Percentiles rank a stretch among this genome's conserved stretches.
Conservation (phyloP, 352 stramenopile species). For the Elongisporangium anandrum region DNA sequence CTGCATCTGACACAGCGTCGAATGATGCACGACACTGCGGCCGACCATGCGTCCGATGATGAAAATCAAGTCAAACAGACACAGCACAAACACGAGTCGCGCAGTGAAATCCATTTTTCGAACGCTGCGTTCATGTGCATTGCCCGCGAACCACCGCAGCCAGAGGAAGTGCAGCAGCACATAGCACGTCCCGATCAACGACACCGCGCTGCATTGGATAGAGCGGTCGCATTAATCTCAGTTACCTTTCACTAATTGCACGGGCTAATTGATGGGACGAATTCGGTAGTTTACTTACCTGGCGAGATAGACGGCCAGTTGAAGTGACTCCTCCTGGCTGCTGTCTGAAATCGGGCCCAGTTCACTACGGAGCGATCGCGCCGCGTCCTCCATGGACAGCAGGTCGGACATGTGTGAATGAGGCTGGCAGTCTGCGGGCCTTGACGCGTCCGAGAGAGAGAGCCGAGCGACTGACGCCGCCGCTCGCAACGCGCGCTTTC, state of each 20-base stretch:
- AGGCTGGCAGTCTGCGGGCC: background rate
- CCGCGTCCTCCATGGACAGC: background rate
- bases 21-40: slow-evolving; percentile 33
- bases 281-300: background rate
- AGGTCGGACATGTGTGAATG: background rate
- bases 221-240: background rate
- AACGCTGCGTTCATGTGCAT: slow-evolving; percentile 8
- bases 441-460: background rate
- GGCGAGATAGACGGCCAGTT: slow-evolving; percentile 33
- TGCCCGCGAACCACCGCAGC: slow-evolving; percentile 25
- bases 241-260: background rate
- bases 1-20: slow-evolving; percentile 47
- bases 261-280: background rate
- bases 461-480: background rate
- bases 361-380: background rate
- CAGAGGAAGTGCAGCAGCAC: slow-evolving; percentile 62
- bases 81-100: slow-evolving; percentile 64
- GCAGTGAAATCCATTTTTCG: slow-evolving; percentile 57
- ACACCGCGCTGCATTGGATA: slow-evolving; percentile 26
- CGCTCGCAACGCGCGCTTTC: background rate
- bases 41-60: slow-evolving; percentile 53
- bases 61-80: slow-evolving; percentile 60
- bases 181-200: slow-evolving; percentile 55
- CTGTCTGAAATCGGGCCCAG: background rate
- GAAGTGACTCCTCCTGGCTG: slow-evolving; percentile 22